Base-by-base conservation (phyloP, 495 filamentous ascomycete genomes). In the Xanthoparmelia taractica region DNA sequence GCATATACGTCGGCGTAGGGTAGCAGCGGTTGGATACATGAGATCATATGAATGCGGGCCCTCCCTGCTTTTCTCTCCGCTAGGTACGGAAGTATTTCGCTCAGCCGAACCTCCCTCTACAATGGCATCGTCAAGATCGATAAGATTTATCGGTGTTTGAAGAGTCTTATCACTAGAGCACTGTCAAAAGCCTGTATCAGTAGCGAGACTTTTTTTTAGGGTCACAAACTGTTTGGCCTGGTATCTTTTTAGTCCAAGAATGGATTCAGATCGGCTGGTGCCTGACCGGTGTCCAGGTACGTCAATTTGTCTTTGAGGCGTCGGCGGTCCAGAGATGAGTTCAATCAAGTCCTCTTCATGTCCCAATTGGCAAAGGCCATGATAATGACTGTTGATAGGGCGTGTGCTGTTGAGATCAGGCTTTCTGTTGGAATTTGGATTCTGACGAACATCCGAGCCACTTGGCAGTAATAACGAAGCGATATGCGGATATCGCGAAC, bases 301-400 rank as follows among this genome's bases (percentile, higher is more conserved):
- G 2, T 37, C 25, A 17, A 2, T 34, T 20, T 57, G 25, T 18
- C 37, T 50, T 2, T 34, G 56, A 25, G 61, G 61, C 3, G 41
- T 64, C 17, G 56, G 36, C 27, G 55, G 61, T 15, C 43, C 12
- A 31, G 55, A 52, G 25, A 6, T 47, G 12, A 64, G 12, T 23
- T 64, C 17, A 27, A 64, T 64, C 31, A 64, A 20, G 27, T 64
- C 54, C 11, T 38, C 41, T 31, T 59, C 41, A 0, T 41, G 31
- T 20, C 60, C 12, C 7, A 60, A 36, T 27, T 58, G 36, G 47
- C 50, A 34, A 34, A 65, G 45, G 12, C 60, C 58, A 38, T 65
- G 1, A 47, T 45, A 65, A 56, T 65, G 50, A 34, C 57, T 59
- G 18, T 2, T 11, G 25, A 29, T 15, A 2, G 8, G 25, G 12